Evolutionary conservation across 2,329 filamentous ascomycete genomes (phyloP).

Genomic region (Aspergillus piperis): DNA sequence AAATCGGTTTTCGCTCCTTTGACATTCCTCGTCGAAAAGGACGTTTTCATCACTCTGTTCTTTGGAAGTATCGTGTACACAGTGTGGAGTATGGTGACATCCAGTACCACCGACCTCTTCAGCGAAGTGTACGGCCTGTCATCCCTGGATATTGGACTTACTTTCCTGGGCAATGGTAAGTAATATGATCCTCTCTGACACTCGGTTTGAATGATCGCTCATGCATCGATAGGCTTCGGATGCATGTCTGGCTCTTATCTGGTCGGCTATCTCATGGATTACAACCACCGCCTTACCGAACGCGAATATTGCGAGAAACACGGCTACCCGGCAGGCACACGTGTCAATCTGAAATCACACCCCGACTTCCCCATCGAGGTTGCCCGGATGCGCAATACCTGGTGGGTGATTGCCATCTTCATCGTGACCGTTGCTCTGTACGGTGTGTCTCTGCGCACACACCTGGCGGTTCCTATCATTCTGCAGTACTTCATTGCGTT

Average conservation of each 20-base stretch:
- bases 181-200: neutral
- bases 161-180: slow-evolving; percentile 44
- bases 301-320: slow-evolving; percentile 21
- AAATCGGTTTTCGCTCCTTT: slow-evolving; percentile 37
- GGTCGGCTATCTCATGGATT: slow-evolving; percentile 33
- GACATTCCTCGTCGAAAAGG: slow-evolving; percentile 48
- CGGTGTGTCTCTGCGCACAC: slow-evolving; percentile 24
- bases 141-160: slow-evolving; percentile 43
- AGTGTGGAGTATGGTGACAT: slow-evolving; percentile 53
- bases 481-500: slow-evolving; percentile 43
- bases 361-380: slow-evolving; percentile 47
- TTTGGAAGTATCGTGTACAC: slow-evolving; percentile 51
- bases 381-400: slow-evolving; percentile 41
- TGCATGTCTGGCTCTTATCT: slow-evolving; percentile 8
- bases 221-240: slow-evolving; percentile 5
- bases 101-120: slow-evolving; percentile 45
- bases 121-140: slow-evolving; percentile 36
- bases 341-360: slow-evolving; percentile 28
- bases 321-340: slow-evolving; percentile 5
- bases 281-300: slow-evolving; percentile 37
- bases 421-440: slow-evolving; percentile 32
- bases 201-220: neutral
- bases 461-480: slow-evolving; percentile 39
- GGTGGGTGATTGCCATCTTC: slow-evolving; percentile 26
- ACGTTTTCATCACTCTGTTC: slow-evolving; percentile 48